Conservation (phyloP, 768 basidiomycete species). For the Rhodotorula kratochvilovae region DNA sequence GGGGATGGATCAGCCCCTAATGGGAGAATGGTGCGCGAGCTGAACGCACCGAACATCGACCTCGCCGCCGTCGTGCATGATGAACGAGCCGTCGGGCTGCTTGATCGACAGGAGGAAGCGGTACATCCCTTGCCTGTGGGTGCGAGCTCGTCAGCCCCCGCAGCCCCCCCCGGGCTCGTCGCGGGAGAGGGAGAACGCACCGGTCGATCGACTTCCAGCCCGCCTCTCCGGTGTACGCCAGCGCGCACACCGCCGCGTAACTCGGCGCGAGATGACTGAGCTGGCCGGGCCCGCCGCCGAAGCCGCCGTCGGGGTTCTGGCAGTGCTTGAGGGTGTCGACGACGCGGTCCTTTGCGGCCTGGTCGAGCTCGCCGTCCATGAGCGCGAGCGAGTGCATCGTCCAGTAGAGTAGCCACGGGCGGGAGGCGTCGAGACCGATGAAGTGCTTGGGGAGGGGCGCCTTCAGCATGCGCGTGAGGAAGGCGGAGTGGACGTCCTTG, state of each 20-base stretch:
- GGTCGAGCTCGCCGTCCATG: slow-evolving; percentile 32
- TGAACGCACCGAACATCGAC: slow-evolving; percentile 78
- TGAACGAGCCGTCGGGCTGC: slow-evolving; percentile 85
- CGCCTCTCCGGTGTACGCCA: slow-evolving; percentile 72
- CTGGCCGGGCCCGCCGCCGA: slow-evolving; percentile 86
- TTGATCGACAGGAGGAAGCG: slow-evolving; percentile 87
- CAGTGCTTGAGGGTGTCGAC: slow-evolving; percentile 74
- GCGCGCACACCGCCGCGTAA: slow-evolving; percentile 76
- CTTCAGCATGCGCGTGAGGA: slow-evolving; percentile 65
- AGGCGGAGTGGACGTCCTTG: slow-evolving; percentile 50
- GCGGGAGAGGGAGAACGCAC: slow-evolving; percentile 49
- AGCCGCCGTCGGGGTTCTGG: slow-evolving; percentile 84
- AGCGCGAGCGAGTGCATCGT: slow-evolving; percentile 75
- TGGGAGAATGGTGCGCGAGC: neutral
- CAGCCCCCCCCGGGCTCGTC: too few relatives aligned
- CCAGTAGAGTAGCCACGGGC: slow-evolving; percentile 96
- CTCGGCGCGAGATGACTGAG: slow-evolving; percentile 80
- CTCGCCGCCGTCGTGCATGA: slow-evolving; percentile 79
- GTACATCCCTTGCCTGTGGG: slow-evolving; percentile 65
- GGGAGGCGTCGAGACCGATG: slow-evolving; percentile 81
- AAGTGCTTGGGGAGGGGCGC: slow-evolving; percentile 71
- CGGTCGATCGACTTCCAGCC: slow-evolving; percentile 86
- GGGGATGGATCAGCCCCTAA: neutral
- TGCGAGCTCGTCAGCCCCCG: neutral
- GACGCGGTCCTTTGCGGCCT: slow-evolving; percentile 45